Evolutionary conservation across 2,329 filamentous ascomycete species (phyloP).

Genomic region (Fonsecaea erecta): DNA sequence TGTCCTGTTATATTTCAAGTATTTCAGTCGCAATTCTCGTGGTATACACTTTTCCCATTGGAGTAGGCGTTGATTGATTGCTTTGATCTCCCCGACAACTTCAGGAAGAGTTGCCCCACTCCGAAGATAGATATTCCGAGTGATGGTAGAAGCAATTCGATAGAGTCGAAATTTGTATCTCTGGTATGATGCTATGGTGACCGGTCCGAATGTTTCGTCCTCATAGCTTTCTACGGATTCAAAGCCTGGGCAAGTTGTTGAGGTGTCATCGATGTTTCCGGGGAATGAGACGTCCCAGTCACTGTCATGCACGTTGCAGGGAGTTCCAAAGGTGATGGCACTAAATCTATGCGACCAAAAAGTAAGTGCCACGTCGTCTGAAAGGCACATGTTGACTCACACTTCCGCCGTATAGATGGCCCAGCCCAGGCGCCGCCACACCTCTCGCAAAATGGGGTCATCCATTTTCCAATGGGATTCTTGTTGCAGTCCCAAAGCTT

Average conservation of each 20-base stretch:
- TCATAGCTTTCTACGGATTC: constrained; percentile 23
- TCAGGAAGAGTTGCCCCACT: constrained; percentile 18
- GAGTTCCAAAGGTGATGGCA: constrained; percentile 30
- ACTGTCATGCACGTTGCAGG: constrained; percentile 25
- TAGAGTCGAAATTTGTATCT: constrained; percentile 33
- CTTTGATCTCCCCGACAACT: constrained; percentile 23
- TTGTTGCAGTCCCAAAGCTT: constrained; percentile 23
- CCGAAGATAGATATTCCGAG: constrained; percentile 26
- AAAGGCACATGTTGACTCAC: background rate
- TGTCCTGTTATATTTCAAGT: constrained; percentile 9
- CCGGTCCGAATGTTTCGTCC: constrained; percentile 22
- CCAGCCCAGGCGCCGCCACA: constrained; percentile 29
- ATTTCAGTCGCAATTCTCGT: constrained; percentile 25
- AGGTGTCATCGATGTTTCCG: constrained; percentile 29
- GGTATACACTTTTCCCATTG: constrained; percentile 30
- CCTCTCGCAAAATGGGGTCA: constrained; percentile 21
- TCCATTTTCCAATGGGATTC: constrained; percentile 29
- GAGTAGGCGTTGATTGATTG: constrained; percentile 22
- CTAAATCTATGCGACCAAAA: constrained; percentile 18
- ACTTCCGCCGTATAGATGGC: constrained; percentile 30
- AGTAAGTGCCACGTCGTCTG: background rate
- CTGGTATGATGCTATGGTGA: constrained; percentile 32
- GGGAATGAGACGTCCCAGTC: constrained; percentile 25
- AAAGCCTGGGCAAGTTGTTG: constrained; percentile 23
- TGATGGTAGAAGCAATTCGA: constrained; percentile 27